A percentile compares a stretch with the other conserved stretches of the same genome.
Conservation (phyloP, 164 flowering plant species). For the Warburgia ugandensis region DNA sequence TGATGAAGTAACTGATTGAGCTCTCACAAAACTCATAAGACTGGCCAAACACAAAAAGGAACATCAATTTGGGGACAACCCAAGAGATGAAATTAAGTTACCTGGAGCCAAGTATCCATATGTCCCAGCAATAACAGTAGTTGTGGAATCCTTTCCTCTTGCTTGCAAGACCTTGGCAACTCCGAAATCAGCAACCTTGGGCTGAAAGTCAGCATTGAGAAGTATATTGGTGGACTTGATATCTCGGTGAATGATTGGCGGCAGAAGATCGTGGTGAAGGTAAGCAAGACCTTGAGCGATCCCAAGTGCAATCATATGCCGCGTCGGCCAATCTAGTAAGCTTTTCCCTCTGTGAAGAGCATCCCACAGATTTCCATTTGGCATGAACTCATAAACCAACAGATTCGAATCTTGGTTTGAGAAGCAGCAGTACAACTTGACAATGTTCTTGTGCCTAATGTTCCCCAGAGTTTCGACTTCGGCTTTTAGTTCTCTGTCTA, state of each 20-base stretch:
- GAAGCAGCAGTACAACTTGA: conserved; percentile 76
- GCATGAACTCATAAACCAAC: conserved; percentile 91
- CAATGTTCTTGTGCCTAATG: conserved; percentile 90
- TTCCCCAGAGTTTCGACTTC: conserved; percentile 92
- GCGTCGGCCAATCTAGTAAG: conserved; percentile 73
- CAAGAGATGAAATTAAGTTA: conserved; percentile 16
- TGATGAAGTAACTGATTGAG: too few relatives aligned
- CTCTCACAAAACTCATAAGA: too few relatives aligned
- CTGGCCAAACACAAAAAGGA: too few relatives aligned
- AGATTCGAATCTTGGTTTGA: conserved; percentile 57
- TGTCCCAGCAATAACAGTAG: conserved; percentile 82
- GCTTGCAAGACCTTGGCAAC: conserved; percentile 89
- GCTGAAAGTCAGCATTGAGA: conserved; percentile 59
- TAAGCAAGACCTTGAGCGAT: conserved; percentile 89
- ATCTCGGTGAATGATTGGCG: conserved; percentile 85
- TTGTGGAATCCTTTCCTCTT: conserved; percentile 64
- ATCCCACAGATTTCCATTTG: conserved; percentile 94
- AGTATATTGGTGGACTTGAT: conserved; percentile 89
- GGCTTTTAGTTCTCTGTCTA: conserved; percentile 64
- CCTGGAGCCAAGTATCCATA: conserved; percentile 98
- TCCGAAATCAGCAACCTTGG: conserved; percentile 97
- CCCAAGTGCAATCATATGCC: conserved; percentile 84
- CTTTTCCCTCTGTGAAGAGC: conserved; percentile 57
- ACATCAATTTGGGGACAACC: too few relatives aligned
- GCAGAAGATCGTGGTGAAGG: conserved; percentile 80